phyloP scores from a whole-genome alignment of 2,329 filamentous ascomycete species.

The Colletotrichum kahawae region DNA sequence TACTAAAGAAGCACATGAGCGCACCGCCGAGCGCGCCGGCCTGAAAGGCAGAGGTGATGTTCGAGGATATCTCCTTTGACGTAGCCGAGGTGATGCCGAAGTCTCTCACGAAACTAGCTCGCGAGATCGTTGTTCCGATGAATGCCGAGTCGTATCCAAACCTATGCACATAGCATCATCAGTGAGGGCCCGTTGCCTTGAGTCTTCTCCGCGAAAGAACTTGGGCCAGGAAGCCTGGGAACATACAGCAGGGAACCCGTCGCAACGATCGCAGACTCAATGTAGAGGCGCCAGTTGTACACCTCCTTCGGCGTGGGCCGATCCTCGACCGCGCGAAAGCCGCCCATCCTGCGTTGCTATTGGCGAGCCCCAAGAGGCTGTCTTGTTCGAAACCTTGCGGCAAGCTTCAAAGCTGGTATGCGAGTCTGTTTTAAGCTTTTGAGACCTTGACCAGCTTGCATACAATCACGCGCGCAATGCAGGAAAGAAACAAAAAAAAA shows the following conservation, averaged over 20 bases:
- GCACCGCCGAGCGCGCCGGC: constrained; percentile 60
- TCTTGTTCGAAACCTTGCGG: background rate
- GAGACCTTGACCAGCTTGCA: background rate
- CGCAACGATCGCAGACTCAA: constrained; percentile 51
- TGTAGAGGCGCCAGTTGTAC: constrained; percentile 58
- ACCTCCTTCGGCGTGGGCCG: constrained; percentile 60
- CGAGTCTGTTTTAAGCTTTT: background rate
- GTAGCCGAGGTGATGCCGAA: constrained; percentile 34
- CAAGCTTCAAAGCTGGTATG: background rate
- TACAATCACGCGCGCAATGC: background rate
- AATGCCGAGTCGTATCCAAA: constrained; percentile 61
- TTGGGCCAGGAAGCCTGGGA: background rate
- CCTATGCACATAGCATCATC: constrained; percentile 26
- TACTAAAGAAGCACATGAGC: constrained; percentile 48
- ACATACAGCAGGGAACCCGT: constrained; percentile 48
- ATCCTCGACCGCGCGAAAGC: constrained; percentile 55
- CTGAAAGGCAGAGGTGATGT: constrained; percentile 53
- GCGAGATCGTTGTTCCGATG: constrained; percentile 58
- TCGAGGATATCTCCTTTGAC: constrained; percentile 36
- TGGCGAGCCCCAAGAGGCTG: background rate
- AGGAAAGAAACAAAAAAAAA: background rate
- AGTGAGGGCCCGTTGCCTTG: background rate
- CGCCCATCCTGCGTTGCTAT: constrained; percentile 30
- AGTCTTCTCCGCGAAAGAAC: background rate
- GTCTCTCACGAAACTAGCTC: constrained; percentile 50